These are phyloP conservation scores for Monilinia fructigena DNA, from an alignment of 2,329 filamentous ascomycete species.

Conservation along the genomic window DNA sequence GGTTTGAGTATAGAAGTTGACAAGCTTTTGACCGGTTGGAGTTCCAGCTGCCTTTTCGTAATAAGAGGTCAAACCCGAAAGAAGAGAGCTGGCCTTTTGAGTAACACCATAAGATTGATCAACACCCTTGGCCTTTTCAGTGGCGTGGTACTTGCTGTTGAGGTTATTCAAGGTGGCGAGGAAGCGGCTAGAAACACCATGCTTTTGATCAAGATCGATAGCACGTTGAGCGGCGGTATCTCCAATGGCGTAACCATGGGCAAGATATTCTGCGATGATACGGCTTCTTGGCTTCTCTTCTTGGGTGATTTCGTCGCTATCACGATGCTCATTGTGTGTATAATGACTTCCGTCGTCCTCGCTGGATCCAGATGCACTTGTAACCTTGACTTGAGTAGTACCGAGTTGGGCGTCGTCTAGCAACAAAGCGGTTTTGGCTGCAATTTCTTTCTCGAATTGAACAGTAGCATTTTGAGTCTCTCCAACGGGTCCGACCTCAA, in stretches of 20 bases:
- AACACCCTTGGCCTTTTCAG: slow-evolving; percentile 78
- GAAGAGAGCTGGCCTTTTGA: slow-evolving; percentile 64
- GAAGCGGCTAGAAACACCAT: slow-evolving; percentile 82
- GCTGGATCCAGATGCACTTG: slow-evolving; percentile 61
- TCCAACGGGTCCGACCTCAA: slow-evolving; percentile 69
- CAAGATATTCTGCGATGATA: slow-evolving; percentile 94
- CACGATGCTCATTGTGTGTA: slow-evolving; percentile 54
- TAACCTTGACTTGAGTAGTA: slow-evolving; percentile 75
- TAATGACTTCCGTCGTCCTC: slow-evolving; percentile 58
- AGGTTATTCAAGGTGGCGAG: slow-evolving; percentile 71
- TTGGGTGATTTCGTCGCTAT: slow-evolving; percentile 74
- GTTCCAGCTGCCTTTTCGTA: slow-evolving; percentile 91
- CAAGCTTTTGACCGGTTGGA: slow-evolving; percentile 83
- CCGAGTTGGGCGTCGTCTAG: slow-evolving; percentile 96
- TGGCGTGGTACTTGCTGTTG: slow-evolving; percentile 83
- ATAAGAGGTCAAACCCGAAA: slow-evolving; percentile 75
- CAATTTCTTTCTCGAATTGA: slow-evolving; percentile 94
- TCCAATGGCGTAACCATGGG: slow-evolving; percentile 80
- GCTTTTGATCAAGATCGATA: slow-evolving; percentile 84
- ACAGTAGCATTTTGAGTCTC: slow-evolving; percentile 83
- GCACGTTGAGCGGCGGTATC: slow-evolving; percentile 74
- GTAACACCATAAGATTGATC: slow-evolving; percentile 83
- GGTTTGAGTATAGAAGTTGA: slow-evolving; percentile 80
- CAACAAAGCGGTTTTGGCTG: slow-evolving; percentile 93
- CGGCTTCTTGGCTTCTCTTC: slow-evolving; percentile 95